phyloP scores from a whole-genome alignment of 2,329 filamentous ascomycete species.

The Trichoderma breve region DNA sequence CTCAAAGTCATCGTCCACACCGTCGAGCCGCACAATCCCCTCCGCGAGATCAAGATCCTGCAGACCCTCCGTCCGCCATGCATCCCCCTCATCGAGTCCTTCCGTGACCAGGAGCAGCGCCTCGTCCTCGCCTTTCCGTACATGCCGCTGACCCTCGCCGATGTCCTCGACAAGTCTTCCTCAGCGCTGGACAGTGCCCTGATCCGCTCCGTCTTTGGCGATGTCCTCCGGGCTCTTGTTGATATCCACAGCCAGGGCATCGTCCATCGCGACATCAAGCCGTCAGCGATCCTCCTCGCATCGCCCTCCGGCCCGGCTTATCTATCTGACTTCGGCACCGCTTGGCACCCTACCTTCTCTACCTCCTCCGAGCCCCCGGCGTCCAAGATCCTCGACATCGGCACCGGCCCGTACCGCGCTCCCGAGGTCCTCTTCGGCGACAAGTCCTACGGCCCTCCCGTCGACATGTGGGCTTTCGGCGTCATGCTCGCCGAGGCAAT shows the following conservation, averaged over 20 bases:
- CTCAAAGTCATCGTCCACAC: conserved; percentile 80
- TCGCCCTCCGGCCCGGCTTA: conserved; percentile 68
- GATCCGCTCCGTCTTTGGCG: conserved; percentile 51
- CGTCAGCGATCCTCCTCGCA: conserved; percentile 77
- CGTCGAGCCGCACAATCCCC: conserved; percentile 78
- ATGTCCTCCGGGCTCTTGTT: conserved; percentile 68
- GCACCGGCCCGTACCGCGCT: conserved; percentile 85
- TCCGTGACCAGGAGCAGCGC: conserved; percentile 66
- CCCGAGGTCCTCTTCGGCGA: conserved; percentile 90
- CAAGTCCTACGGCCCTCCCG: conserved; percentile 63
- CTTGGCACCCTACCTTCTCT: conserved; percentile 68
- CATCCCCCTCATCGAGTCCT: conserved; percentile 70
- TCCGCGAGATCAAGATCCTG: conserved; percentile 76
- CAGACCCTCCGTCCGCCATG: conserved; percentile 52
- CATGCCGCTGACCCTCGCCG: conserved; percentile 68
- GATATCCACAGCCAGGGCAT: conserved; percentile 73
- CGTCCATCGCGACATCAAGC: conserved; percentile 92
- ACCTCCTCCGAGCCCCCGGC: conserved; percentile 62
- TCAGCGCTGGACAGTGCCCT: conserved; percentile 23
- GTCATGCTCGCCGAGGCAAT: conserved; percentile 77
- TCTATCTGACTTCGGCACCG: conserved; percentile 88
- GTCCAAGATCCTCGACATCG: conserved; percentile 85
- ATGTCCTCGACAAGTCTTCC: conserved; percentile 54
- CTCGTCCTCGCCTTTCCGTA: conserved; percentile 85
- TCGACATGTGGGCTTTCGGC: conserved; percentile 90